Conservation (phyloP, 441 rosid genomes). For the Adansonia grandidieri region DNA sequence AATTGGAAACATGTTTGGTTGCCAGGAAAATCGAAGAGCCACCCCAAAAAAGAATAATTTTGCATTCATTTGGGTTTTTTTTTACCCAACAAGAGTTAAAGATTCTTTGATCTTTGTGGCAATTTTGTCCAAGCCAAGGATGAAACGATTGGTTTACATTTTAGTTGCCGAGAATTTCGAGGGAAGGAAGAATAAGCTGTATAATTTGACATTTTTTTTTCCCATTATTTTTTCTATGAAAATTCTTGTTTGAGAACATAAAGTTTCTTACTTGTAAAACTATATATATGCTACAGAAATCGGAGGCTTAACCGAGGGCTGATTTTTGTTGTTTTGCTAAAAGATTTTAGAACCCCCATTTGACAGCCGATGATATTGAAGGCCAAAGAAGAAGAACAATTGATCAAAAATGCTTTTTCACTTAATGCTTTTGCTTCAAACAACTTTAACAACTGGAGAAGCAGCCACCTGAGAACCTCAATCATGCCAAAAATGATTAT, state of each 20-base stretch:
- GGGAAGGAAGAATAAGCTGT: conserved; percentile 12
- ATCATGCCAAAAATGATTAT: conserved; percentile 22
- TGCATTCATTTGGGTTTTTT: background rate
- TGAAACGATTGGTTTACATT: background rate
- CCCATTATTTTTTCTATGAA: background rate
- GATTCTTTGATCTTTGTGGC: background rate
- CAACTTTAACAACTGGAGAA: conserved; percentile 18
- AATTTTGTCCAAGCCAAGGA: background rate
- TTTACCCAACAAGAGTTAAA: background rate
- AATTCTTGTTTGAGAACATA: conserved; percentile 10
- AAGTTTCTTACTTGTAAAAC: background rate
- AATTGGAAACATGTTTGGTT: conserved; percentile 19
- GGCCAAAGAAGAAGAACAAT: too few relatives aligned
- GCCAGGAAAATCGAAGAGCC: conserved; percentile 7
- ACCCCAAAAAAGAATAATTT: background rate
- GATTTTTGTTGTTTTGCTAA: conserved; percentile 18
- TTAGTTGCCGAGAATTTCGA: conserved; percentile 4
- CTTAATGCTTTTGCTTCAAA: too few relatives aligned
- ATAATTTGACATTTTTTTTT: background rate
- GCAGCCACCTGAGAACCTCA: background rate
- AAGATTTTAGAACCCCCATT: background rate
- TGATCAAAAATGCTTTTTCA: too few relatives aligned
- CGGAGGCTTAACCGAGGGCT: conserved; percentile 9
- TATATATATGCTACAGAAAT: conserved; percentile 10
- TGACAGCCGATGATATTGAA: background rate